Evolutionary conservation across 2,329 filamentous ascomycete genomes (phyloP).

Genomic region (Ceratocystis smalleyi): DNA sequence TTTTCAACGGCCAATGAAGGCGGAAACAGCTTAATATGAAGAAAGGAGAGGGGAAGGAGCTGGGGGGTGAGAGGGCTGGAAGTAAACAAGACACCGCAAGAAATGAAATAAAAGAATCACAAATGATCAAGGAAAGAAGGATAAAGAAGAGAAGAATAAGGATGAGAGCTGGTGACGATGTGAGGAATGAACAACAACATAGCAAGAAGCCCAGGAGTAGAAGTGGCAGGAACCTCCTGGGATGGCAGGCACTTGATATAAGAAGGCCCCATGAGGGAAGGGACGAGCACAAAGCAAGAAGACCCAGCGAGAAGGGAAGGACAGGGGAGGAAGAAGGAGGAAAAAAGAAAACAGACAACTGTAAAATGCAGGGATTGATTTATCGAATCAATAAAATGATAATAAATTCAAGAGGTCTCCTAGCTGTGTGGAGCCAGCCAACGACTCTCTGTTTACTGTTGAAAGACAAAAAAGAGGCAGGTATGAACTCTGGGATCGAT

Average conservation of each 20-base stretch:
- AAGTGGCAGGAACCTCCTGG: constrained; percentile 4
- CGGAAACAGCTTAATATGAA: neutral
- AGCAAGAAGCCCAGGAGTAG: neutral
- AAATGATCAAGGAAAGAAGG: neutral
- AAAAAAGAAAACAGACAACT: neutral
- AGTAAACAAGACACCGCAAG: neutral
- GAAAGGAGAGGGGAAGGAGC: neutral
- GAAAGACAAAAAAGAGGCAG: neutral
- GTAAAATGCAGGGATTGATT: neutral
- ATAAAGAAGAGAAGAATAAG: neutral
- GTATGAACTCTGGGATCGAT: neutral
- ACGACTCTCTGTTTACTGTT: neutral
- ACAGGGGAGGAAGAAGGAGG: neutral
- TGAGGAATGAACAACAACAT: neutral
- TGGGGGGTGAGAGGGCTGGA: neutral
- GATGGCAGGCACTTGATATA: constrained; percentile 7
- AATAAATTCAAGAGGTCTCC: neutral
- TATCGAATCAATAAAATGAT: neutral
- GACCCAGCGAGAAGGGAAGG: neutral
- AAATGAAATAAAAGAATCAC: neutral
- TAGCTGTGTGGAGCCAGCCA: neutral
- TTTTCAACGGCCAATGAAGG: neutral
- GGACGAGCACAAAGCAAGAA: neutral
- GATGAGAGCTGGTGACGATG: neutral
- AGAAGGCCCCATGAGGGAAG: neutral